A percentile compares a stretch with the other conserved stretches of the same genome.
Evolutionary conservation across 2,329 filamentous ascomycete species (phyloP).

Genomic region (Endoconidiophora polonica): DNA sequence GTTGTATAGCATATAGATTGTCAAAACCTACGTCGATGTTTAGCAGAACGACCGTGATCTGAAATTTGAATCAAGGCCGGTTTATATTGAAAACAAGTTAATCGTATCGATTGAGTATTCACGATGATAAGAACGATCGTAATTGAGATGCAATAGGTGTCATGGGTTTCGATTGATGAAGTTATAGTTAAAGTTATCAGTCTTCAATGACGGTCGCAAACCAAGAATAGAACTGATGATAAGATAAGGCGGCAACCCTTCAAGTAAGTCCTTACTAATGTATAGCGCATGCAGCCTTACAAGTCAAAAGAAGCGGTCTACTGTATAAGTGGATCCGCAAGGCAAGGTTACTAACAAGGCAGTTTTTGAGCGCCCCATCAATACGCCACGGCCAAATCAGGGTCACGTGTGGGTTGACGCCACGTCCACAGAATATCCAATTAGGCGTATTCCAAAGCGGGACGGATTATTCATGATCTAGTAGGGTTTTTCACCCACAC

Average conservation of each 20-base stretch:
- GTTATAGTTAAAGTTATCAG: too few species aligned
- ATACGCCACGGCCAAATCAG: not conserved
- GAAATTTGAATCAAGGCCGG: too few species aligned
- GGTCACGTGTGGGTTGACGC: constrained; percentile 9
- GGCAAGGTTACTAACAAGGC: too few species aligned
- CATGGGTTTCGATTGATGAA: not conserved
- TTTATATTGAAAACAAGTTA: too few species aligned
- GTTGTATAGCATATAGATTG: not conserved
- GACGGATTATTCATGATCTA: constrained; percentile 14
- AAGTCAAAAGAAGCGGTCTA: too few species aligned
- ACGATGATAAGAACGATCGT: not conserved
- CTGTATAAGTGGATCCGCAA: too few species aligned
- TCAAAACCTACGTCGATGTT: too few species aligned
- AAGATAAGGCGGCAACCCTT: too few species aligned
- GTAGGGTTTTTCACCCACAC: constrained; percentile 30
- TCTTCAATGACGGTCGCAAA: not conserved
- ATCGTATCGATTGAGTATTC: too few species aligned
- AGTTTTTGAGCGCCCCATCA: too few species aligned
- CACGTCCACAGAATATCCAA: constrained; percentile 12
- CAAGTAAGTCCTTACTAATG: not conserved
- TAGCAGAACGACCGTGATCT: too few species aligned
- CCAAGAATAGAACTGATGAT: not conserved
- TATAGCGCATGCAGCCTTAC: not conserved
- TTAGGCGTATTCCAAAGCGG: constrained; percentile 1
- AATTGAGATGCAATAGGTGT: not conserved